Evolutionary conservation across 306 rosid genomes (phyloP).

Genomic region (Ceratonia siliqua): DNA sequence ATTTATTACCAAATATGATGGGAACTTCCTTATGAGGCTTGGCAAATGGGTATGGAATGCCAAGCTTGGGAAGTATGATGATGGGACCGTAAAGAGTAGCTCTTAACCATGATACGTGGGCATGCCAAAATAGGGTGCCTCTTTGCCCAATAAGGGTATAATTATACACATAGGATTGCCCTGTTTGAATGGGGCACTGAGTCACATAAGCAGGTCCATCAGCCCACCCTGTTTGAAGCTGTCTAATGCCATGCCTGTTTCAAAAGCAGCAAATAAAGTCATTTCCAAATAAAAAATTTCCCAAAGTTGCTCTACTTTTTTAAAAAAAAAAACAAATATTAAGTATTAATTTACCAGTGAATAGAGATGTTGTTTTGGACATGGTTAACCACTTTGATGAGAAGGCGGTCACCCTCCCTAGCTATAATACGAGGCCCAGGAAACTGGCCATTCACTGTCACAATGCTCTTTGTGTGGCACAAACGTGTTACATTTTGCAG

Average conservation of each 20-base stretch:
- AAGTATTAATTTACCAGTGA: conserved; percentile 44
- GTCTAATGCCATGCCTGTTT: conserved; percentile 56
- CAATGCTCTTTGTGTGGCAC: conserved; percentile 53
- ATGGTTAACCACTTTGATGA: conserved; percentile 52
- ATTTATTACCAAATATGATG: conserved; percentile 25
- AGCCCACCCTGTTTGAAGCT: conserved; percentile 49
- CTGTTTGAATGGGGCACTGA: conserved; percentile 54
- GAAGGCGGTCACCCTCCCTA: conserved; percentile 52
- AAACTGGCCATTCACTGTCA: conserved; percentile 53
- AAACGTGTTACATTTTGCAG: conserved; percentile 46
- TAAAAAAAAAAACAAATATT: too few species aligned
- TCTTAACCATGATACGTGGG: conserved; percentile 56
- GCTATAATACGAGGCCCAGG: conserved; percentile 53
- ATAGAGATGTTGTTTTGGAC: conserved; percentile 46
- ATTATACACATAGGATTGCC: conserved; percentile 50
- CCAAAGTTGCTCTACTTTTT: too few species aligned
- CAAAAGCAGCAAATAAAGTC: too few species aligned
- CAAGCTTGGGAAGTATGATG: conserved; percentile 44
- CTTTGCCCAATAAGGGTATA: conserved; percentile 50
- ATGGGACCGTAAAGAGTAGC: conserved; percentile 51
- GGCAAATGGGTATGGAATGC: conserved; percentile 36
- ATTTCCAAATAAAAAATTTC: too few species aligned
- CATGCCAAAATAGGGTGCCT: conserved; percentile 59
- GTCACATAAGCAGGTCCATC: conserved; percentile 58
- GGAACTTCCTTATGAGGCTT: conserved; percentile 33